Percentiles rank a stretch among this genome's conserved stretches.
These are phyloP conservation scores for Phytophthora hibernalis DNA, from an alignment of 352 stramenopile genomes.

Conservation along the genomic window DNA sequence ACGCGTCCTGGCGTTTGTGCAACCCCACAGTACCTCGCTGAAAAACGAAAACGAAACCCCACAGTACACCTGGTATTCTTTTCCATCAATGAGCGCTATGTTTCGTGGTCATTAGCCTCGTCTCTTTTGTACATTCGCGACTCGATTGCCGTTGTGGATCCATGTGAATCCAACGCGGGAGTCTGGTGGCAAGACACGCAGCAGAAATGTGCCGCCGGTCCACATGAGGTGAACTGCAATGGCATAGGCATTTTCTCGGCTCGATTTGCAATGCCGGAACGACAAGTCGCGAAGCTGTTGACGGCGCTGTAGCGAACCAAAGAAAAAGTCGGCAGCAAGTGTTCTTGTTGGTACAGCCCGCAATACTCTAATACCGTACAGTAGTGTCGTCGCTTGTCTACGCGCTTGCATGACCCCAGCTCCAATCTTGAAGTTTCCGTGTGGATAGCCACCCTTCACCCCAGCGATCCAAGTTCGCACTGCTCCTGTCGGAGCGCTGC, in stretches of 20 bases:
- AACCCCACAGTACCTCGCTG: too few relatives aligned
- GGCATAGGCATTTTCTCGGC: background rate
- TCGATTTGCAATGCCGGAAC: background rate
- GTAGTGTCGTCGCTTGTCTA: background rate
- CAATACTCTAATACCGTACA: background rate
- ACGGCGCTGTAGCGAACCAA: background rate
- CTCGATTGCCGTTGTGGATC: background rate
- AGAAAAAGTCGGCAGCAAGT: background rate
- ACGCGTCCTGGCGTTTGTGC: too few relatives aligned
- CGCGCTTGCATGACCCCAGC: background rate
- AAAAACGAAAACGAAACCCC: too few relatives aligned
- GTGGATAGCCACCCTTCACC: background rate
- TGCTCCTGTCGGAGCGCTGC: background rate
- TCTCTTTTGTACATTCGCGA: background rate
- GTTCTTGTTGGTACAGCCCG: background rate
- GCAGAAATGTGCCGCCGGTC: background rate
- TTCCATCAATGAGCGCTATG: background rate
- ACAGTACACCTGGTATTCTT: too few relatives aligned
- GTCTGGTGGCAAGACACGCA: background rate
- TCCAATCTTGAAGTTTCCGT: background rate
- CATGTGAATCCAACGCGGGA: background rate
- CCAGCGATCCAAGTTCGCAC: slow-evolving; percentile 7
- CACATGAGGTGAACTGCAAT: background rate
- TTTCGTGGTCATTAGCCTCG: background rate
- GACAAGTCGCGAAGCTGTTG: background rate